These are phyloP conservation scores for Phlyctochytrium bullatum DNA, from an alignment of 192 early-diverging fungal species.

Conservation along the genomic window DNA sequence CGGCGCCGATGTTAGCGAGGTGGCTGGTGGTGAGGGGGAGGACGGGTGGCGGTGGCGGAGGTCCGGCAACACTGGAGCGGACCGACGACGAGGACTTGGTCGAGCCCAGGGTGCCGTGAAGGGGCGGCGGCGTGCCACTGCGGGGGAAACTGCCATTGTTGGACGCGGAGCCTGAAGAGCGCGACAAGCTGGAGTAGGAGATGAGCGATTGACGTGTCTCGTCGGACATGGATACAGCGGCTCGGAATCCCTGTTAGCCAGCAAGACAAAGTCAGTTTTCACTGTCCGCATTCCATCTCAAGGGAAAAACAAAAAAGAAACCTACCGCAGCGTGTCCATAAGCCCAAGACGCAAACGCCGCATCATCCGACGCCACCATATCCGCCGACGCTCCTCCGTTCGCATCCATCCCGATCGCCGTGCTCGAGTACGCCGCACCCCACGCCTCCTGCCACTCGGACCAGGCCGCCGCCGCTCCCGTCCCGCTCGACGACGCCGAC, in stretches of 20 bases:
- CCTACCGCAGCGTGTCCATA: constrained; percentile 7
- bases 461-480: background rate
- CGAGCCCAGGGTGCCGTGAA: background rate
- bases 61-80: background rate
- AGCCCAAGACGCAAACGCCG: constrained; percentile 3
- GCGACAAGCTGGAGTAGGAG: background rate
- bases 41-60: too few species aligned
- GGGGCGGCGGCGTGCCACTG: background rate
- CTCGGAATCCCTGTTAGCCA: background rate
- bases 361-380: background rate
- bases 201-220: background rate
- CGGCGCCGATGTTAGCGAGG: background rate
- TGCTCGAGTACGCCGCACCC: background rate
- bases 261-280: background rate
- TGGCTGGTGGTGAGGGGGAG: background rate
- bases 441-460: background rate
- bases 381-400: background rate
- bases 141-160: background rate
- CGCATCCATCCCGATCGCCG: background rate
- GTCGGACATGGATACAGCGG: constrained; percentile 3
- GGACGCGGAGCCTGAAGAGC: background rate
- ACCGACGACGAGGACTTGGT: background rate
- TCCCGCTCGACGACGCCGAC: background rate
- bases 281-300: background rate
- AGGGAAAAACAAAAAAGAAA: background rate